Evolutionary conservation across 805 yeast species (phyloP).

Genomic region (Yarrowia phangngaensis): DNA sequence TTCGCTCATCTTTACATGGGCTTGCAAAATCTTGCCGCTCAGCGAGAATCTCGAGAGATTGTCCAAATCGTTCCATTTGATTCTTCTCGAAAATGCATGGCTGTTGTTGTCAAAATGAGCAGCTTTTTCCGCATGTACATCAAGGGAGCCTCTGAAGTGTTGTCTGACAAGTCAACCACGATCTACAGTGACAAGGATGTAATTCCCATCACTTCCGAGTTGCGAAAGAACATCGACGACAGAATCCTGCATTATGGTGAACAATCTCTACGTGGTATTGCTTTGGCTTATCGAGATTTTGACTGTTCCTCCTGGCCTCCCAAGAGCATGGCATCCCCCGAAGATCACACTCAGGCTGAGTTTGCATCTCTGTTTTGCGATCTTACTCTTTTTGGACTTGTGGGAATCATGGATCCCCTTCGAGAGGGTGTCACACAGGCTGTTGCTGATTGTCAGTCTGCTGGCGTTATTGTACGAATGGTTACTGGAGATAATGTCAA

Average conservation of each 20-base stretch:
- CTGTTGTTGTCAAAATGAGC: constrained; percentile 56
- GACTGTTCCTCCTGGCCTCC: constrained; percentile 31
- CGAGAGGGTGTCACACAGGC: constrained; percentile 89
- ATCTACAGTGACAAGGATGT: constrained; percentile 28
- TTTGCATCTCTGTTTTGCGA: constrained; percentile 32
- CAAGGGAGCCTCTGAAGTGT: constrained; percentile 94
- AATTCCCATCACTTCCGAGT: constrained; percentile 21
- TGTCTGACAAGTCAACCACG: constrained; percentile 55
- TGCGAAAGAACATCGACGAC: constrained; percentile 36
- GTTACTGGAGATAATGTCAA: constrained; percentile 94
- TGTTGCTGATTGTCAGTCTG: constrained; percentile 75
- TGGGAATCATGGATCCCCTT: constrained; percentile 94
- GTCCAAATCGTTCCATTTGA: constrained; percentile 86
- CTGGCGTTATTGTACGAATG: constrained; percentile 96
- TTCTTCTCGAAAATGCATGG: constrained; percentile 90
- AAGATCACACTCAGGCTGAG: constrained; percentile 30
- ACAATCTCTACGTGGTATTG: constrained; percentile 80
- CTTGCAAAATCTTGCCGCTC: constrained; percentile 45
- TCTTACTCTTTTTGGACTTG: constrained; percentile 63
- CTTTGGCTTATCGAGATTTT: constrained; percentile 78
- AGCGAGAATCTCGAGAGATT: constrained; percentile 46
- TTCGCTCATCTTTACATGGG: constrained; percentile 58
- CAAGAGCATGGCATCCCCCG: constrained; percentile 1
- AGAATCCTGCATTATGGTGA: constrained; percentile 61
- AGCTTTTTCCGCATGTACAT: constrained; percentile 56